Evolutionary conservation across 345 rosid genomes (phyloP), one percentile per base, ranked within the genome.

Genomic region (Cardamine occulta): DNA sequence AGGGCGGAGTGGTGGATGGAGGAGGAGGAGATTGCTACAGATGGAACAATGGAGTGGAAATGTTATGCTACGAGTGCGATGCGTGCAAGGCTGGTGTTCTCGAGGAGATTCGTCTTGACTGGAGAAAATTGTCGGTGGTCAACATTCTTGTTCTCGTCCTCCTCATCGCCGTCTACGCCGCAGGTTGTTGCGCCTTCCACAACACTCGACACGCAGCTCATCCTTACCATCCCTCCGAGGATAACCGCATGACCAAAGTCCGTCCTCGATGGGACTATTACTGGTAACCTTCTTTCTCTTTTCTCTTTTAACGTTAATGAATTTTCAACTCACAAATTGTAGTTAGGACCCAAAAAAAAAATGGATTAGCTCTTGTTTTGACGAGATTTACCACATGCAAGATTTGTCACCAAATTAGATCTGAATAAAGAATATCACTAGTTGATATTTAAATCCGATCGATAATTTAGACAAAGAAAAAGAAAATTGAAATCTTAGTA

Each of bases 11-110:
- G 2, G 40, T 66, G 56, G 85, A 65, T 39, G 69, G 86, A 4
- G 97, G 86, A 4, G 97, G 89, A 74, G 85, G 70, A 35, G 98
- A 96, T 68, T 96, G 99, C 63, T 89, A 84, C 66, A 67, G 79
- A 45, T 96, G 99, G 99, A 93, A 80, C 79, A 91, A 91, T 34
- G 81, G 73, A 0, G 84, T 87, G 0, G 69, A 75, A 0, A 7
- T 84, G 76, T 84, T 93, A 12, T 96, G 99, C 75, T 93, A 88
- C 26, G 99, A 90, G 76, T 96, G 99, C 17, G 97, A 91, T 80
- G 88, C 99, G 0, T 96, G 99, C 74, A 96, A 93, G 70, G 98
- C 98, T 26, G 99, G 96, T 10, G 97, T 87, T 32, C 84, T 96
- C 6, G 99, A 96, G 54, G 87, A 85, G 40, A 80, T 89, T 5